phyloP scores from a whole-genome alignment of 2,329 filamentous ascomycete species.

The Cercospora zeae-maydis region DNA sequence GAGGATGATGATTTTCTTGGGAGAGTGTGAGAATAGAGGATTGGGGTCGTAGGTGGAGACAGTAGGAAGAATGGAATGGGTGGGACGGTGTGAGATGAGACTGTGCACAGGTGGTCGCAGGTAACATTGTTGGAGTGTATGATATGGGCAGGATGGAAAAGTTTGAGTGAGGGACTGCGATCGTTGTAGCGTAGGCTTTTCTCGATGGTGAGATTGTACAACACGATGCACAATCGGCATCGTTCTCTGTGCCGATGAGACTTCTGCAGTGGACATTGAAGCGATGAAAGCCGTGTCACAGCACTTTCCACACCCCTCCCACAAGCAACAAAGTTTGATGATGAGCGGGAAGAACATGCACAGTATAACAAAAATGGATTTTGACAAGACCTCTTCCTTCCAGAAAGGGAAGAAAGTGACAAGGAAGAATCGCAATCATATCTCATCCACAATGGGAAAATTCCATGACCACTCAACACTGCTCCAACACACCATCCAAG shows the following conservation, averaged over 20 bases:
- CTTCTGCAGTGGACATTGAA: not conserved
- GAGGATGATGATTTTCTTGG: conserved; percentile 39
- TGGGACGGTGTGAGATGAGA: not conserved
- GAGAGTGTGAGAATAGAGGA: conserved; percentile 23
- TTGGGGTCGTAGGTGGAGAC: not conserved
- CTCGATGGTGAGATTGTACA: not conserved
- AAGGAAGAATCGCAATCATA: not conserved
- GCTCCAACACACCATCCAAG: not conserved
- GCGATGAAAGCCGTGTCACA: not conserved
- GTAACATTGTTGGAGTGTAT: not conserved
- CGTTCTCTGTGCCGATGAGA: not conserved
- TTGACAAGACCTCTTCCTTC: not conserved
- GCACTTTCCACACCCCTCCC: not conserved
- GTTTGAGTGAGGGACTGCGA: not conserved
- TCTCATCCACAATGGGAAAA: not conserved
- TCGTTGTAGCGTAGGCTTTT: not conserved
- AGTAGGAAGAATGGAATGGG: not conserved
- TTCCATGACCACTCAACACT: not conserved
- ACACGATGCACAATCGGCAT: not conserved
- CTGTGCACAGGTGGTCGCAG: not conserved
- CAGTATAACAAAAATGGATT: not conserved
- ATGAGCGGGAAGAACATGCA: not conserved
- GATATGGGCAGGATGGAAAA: not conserved
- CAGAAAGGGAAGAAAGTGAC: not conserved
- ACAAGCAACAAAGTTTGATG: not conserved